phyloP scores from a whole-genome alignment of 2,329 filamentous ascomycete species.

The Neofusicoccum sp. region DNA sequence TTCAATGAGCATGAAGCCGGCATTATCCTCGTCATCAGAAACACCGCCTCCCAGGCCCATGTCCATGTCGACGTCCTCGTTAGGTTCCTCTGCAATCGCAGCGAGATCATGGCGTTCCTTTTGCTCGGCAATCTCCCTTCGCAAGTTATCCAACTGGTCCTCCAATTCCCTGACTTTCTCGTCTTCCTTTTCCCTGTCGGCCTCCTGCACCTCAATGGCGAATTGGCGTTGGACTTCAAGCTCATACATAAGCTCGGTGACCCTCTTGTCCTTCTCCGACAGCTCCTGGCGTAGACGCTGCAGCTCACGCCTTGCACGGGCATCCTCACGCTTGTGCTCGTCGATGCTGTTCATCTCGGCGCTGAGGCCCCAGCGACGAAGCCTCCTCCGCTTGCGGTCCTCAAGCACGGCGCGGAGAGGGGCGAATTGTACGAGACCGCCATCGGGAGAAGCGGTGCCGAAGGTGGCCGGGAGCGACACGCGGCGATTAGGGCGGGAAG shows the following conservation, averaged over 20 bases:
- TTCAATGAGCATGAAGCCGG: constrained; percentile 30
- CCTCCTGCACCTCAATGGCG: constrained; percentile 40
- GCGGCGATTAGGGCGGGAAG: constrained; percentile 9
- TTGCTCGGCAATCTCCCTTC: constrained; percentile 36
- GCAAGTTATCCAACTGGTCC: constrained; percentile 28
- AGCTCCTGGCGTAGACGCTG: constrained; percentile 38
- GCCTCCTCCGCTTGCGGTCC: constrained; percentile 35
- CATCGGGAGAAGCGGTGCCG: constrained; percentile 12
- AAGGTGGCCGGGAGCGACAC: constrained; percentile 11
- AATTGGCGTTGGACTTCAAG: constrained; percentile 39
- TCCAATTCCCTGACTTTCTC: constrained; percentile 30
- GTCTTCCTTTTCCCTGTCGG: constrained; percentile 32
- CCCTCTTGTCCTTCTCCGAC: constrained; percentile 31
- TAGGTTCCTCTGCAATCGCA: constrained; percentile 17
- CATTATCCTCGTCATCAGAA: constrained; percentile 28
- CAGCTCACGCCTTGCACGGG: constrained; percentile 32
- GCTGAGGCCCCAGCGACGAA: constrained; percentile 41
- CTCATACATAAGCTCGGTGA: constrained; percentile 33
- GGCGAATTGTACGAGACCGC: constrained; percentile 30
- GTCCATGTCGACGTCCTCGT: constrained; percentile 26
- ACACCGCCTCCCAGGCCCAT: constrained; percentile 15
- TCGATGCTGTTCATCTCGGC: constrained; percentile 42
- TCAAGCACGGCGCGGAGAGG: constrained; percentile 35
- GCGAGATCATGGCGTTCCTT: constrained; percentile 21
- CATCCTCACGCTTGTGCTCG: constrained; percentile 37